A percentile compares a stretch with the other conserved stretches of the same genome.
phyloP scores from a whole-genome alignment of 768 basidiomycete genomes.

The Lactifluus piperatus region DNA sequence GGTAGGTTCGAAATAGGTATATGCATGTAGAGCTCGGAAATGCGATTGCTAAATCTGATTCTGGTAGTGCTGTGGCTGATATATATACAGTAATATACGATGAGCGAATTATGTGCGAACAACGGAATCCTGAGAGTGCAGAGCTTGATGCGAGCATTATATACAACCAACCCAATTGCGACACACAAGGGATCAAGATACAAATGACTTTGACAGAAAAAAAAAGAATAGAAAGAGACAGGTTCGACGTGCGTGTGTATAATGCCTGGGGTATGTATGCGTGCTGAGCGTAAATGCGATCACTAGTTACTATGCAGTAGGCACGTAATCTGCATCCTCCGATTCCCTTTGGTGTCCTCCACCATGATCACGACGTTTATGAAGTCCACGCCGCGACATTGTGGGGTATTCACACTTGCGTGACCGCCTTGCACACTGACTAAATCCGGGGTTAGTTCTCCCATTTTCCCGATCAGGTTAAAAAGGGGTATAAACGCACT shows the following conservation, averaged over 20 bases:
- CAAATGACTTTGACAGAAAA: background rate
- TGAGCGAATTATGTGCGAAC: slow-evolving; percentile 1
- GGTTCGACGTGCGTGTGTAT: background rate
- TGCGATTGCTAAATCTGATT: slow-evolving; percentile 5
- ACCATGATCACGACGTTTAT: slow-evolving; percentile 16
- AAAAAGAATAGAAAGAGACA: background rate
- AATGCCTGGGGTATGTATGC: background rate
- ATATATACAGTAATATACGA: slow-evolving; percentile 11
- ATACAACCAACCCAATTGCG: slow-evolving; percentile 11
- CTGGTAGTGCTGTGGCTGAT: background rate
- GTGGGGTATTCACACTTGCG: slow-evolving; percentile 21
- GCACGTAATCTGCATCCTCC: slow-evolving; percentile 15
- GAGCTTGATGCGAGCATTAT: slow-evolving; percentile 3
- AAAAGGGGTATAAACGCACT: slow-evolving; percentile 10
- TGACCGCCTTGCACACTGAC: slow-evolving; percentile 19
- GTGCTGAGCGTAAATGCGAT: background rate
- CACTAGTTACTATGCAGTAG: slow-evolving; percentile 4
- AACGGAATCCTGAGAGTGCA: background rate
- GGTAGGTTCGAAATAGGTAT: background rate
- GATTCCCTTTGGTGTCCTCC: slow-evolving; percentile 7
- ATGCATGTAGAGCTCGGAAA: background rate
- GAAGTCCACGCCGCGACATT: slow-evolving; percentile 20
- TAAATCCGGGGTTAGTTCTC: slow-evolving; percentile 1
- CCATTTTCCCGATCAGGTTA: background rate
- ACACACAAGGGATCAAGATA: background rate